Conservation (phyloP, 106 monocot genomes). For the Cymbidium sinense region DNA sequence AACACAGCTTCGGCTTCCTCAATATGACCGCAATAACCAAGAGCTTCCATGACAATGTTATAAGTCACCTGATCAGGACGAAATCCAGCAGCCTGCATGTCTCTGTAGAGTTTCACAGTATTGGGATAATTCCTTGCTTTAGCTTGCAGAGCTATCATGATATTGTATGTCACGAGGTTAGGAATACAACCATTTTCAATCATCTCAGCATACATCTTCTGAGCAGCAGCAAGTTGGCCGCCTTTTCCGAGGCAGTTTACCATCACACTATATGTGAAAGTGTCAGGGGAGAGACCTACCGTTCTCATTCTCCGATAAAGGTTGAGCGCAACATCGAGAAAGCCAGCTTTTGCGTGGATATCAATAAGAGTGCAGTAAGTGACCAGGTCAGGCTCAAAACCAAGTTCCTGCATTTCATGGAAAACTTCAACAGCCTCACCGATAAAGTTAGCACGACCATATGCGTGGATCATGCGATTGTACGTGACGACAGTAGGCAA, state of each 20-base stretch:
- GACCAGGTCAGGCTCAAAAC: slow-evolving; percentile 68
- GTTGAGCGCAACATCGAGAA: slow-evolving; percentile 57
- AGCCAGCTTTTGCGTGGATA: slow-evolving; percentile 95
- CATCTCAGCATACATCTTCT: slow-evolving; percentile 87
- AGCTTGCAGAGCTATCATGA: slow-evolving; percentile 90
- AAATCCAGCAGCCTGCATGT: slow-evolving; percentile 88
- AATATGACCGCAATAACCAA: slow-evolving; percentile 68
- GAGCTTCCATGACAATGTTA: slow-evolving; percentile 87
- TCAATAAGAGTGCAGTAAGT: slow-evolving; percentile 96
- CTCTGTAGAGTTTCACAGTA: slow-evolving; percentile 67
- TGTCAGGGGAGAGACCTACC: slow-evolving; percentile 79
- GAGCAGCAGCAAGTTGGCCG: slow-evolving; percentile 70
- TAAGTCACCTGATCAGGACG: slow-evolving; percentile 91
- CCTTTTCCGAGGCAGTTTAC: slow-evolving; percentile 94
- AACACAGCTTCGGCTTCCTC: slow-evolving; percentile 78
- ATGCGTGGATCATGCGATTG: slow-evolving; percentile 83
- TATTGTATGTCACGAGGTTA: slow-evolving; percentile 94
- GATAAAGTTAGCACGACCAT: slow-evolving; percentile 84
- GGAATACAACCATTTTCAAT: slow-evolving; percentile 70
- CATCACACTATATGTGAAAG: slow-evolving; percentile 98
- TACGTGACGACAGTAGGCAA: slow-evolving; percentile 83
- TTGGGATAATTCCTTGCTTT: slow-evolving; percentile 77
- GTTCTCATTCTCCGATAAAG: slow-evolving; percentile 68
- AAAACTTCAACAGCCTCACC: slow-evolving; percentile 66
- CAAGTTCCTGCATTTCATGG: slow-evolving; percentile 66